Percentiles rank a stretch among this genome's conserved stretches.
phyloP scores from a whole-genome alignment of 305 asterid species.

The Withania somnifera region DNA sequence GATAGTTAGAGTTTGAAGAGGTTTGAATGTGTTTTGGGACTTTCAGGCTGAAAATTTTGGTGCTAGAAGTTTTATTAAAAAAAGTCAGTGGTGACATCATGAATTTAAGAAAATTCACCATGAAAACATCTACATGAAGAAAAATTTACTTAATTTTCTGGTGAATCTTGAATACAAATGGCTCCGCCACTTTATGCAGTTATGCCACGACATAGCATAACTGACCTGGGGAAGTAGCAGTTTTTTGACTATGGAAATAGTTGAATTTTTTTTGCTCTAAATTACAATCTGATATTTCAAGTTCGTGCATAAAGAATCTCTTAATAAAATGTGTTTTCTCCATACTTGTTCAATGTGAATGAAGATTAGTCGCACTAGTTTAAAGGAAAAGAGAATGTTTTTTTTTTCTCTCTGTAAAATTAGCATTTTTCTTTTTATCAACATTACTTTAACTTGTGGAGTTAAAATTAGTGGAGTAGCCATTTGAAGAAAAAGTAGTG shows the following conservation, averaged over 20 bases:
- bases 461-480: neutral
- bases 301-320: neutral
- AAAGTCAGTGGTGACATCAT: too few species aligned
- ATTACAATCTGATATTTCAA: neutral
- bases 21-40: neutral
- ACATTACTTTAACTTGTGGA: neutral
- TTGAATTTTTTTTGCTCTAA: neutral
- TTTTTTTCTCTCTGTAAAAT: neutral
- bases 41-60: too few species aligned
- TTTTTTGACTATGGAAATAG: neutral
- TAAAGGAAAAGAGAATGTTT: neutral
- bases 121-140: too few species aligned
- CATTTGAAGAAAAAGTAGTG: neutral
- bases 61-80: too few species aligned
- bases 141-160: neutral
- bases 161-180: neutral
- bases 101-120: neutral
- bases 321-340: neutral
- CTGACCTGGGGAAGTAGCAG: neutral
- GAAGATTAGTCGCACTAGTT: neutral
- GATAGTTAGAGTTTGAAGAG: neutral
- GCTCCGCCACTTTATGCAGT: neutral
- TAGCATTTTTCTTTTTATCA: neutral
- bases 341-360: neutral
- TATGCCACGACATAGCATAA: neutral